Evolutionary conservation across 139 green algal species (phyloP).

Genomic region (Coelastrella sp.): DNA sequence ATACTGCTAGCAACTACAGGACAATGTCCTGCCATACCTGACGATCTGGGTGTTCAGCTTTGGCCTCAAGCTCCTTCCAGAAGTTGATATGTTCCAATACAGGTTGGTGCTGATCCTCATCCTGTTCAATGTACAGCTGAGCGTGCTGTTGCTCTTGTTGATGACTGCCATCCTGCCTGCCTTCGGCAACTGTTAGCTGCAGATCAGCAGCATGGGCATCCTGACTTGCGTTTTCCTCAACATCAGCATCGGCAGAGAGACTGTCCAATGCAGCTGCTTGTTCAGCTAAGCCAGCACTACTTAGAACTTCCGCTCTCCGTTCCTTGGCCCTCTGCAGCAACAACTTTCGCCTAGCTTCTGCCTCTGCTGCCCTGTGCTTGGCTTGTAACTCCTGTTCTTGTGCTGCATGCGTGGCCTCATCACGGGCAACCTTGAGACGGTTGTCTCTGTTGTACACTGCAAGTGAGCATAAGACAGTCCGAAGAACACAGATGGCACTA

Average conservation of each 20-base stretch:
- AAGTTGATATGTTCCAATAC: slow-evolving; percentile 75
- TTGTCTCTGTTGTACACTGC: slow-evolving; percentile 93
- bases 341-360: slow-evolving; percentile 61
- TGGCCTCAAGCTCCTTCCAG: slow-evolving; percentile 62
- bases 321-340: slow-evolving; percentile 64
- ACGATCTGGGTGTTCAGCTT: slow-evolving; percentile 64
- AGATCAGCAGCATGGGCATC: background rate
- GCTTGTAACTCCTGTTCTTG: slow-evolving; percentile 52
- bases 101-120: slow-evolving; percentile 7
- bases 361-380: slow-evolving; percentile 63
- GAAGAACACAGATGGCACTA: background rate
- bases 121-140: slow-evolving; percentile 8
- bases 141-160: background rate
- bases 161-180: background rate
- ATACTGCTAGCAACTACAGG: no score
- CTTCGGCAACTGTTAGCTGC: background rate
- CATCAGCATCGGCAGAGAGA: background rate
- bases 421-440: slow-evolving; percentile 68
- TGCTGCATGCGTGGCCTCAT: slow-evolving; percentile 60
- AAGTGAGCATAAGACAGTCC: background rate
- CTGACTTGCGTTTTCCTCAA: background rate
- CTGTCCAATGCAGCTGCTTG: background rate
- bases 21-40: slow-evolving; percentile 44
- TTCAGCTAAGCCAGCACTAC: background rate
- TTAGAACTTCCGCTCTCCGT: slow-evolving; percentile 29